Conservation (phyloP, 164 flowering plant genomes). For the Platanus orientalis region DNA sequence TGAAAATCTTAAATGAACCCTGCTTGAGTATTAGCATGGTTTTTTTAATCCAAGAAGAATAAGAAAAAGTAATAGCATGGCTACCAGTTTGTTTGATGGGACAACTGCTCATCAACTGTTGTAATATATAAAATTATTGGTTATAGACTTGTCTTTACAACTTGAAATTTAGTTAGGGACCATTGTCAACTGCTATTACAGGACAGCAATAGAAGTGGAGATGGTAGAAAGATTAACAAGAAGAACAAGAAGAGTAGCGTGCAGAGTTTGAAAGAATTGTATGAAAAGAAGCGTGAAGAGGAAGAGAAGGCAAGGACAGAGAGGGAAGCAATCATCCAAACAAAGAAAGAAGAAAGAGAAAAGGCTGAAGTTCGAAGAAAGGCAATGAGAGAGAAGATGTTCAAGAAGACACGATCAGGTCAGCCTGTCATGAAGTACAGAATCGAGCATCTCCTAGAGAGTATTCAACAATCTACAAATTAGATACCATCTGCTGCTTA, state of each 20-base stretch:
- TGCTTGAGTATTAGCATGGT: no score
- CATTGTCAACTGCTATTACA: constrained; percentile 18
- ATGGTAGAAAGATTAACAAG: constrained; percentile 16
- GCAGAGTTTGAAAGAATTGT: constrained; percentile 42
- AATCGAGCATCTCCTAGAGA: constrained; percentile 67
- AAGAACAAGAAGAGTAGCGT: constrained; percentile 34
- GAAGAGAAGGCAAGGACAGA: constrained; percentile 66
- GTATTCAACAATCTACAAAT: constrained; percentile 37
- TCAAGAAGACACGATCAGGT: constrained; percentile 64
- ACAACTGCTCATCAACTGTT: background rate
- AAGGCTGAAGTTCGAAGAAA: constrained; percentile 55
- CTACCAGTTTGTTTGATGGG: no score
- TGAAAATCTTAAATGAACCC: no score
- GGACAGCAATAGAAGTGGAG: constrained; percentile 23
- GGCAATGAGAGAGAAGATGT: constrained; percentile 55
- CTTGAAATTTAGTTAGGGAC: background rate
- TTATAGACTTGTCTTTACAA: background rate
- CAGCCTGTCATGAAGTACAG: constrained; percentile 97
- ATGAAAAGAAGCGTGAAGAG: constrained; percentile 58
- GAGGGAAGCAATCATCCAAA: constrained; percentile 52
- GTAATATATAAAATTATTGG: background rate
- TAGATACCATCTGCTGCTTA: constrained; percentile 5
- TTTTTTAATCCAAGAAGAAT: no score
- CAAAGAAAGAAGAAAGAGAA: constrained; percentile 60
- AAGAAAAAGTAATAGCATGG: no score